Conservation (phyloP, 345 rosid genomes). For the Gossypium herbaceum region DNA sequence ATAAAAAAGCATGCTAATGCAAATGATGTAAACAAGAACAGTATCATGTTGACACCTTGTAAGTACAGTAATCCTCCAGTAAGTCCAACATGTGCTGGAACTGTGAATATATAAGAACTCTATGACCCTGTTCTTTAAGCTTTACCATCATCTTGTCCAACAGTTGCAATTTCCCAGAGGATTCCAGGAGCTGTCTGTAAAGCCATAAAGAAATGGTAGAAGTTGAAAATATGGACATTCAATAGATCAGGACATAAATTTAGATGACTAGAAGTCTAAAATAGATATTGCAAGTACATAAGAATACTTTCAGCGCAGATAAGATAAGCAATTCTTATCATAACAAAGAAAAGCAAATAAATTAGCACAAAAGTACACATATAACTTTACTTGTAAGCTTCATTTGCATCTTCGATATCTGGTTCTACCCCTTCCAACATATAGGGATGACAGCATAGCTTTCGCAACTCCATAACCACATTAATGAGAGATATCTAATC, state of each 20-base stretch:
- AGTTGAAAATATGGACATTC: slow-evolving; percentile 10
- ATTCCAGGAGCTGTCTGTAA: slow-evolving; percentile 72
- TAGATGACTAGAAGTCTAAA: background rate
- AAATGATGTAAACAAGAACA: background rate
- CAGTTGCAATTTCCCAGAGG: slow-evolving; percentile 90
- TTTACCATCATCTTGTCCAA: slow-evolving; percentile 97
- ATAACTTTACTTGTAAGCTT: slow-evolving; percentile 65
- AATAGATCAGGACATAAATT: background rate
- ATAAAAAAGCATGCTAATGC: slow-evolving; percentile 12
- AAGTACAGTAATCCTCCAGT: slow-evolving; percentile 84
- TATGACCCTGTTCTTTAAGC: slow-evolving; percentile 92
- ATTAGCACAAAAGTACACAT: background rate
- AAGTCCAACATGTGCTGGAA: slow-evolving; percentile 98
- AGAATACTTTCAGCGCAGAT: background rate
- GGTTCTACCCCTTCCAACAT: slow-evolving; percentile 98
- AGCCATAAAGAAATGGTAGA: slow-evolving; percentile 11
- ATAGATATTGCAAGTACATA: background rate
- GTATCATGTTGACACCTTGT: slow-evolving; percentile 46
- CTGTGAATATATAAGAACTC: slow-evolving; percentile 96
- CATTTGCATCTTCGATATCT: slow-evolving; percentile 51
- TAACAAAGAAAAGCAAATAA: background rate
- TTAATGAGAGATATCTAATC: slow-evolving; percentile 89
- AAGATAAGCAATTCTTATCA: background rate
- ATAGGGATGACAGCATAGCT: slow-evolving; percentile 98
- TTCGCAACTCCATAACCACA: slow-evolving; percentile 98